Percentiles rank a stretch among this genome's conserved stretches.
These are phyloP conservation scores for Pyronema domesticum DNA, from an alignment of 495 filamentous ascomycete genomes.

Conservation along the genomic window DNA sequence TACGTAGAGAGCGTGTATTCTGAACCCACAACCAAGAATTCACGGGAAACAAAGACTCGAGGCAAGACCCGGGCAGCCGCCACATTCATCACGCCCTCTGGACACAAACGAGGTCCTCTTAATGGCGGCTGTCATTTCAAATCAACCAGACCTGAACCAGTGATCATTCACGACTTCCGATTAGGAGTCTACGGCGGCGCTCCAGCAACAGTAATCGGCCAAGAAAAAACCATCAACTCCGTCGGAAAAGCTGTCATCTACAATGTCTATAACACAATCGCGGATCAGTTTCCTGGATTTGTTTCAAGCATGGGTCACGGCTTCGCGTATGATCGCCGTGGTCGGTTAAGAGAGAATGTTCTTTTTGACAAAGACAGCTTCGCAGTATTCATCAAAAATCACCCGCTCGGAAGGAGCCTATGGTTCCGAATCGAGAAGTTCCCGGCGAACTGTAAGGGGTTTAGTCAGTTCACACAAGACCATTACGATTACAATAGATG, in stretches of 20 bases:
- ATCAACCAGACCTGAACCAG: background rate
- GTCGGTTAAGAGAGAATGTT: background rate
- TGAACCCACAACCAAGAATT: no score
- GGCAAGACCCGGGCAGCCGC: no score
- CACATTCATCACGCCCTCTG: background rate
- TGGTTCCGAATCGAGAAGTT: constrained; percentile 17
- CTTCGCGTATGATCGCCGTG: background rate
- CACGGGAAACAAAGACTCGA: no score
- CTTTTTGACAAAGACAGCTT: constrained; percentile 1
- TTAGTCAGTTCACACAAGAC: constrained; percentile 1
- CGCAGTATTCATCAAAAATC: constrained; percentile 11
- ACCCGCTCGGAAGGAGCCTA: constrained; percentile 16
- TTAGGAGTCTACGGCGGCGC: background rate
- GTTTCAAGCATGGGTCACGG: background rate
- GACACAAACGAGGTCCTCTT: constrained; percentile 2
- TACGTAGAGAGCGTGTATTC: no score
- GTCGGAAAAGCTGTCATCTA: background rate
- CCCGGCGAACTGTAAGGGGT: constrained; percentile 12
- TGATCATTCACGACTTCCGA: background rate
- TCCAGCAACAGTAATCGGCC: background rate
- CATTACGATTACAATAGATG: constrained; percentile 9
- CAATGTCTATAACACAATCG: background rate
- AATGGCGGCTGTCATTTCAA: background rate
- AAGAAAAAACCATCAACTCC: background rate
- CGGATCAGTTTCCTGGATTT: background rate